Base-by-base conservation (phyloP, 1,284 basidiomycete genomes). In the Ustilago lituana region DNA sequence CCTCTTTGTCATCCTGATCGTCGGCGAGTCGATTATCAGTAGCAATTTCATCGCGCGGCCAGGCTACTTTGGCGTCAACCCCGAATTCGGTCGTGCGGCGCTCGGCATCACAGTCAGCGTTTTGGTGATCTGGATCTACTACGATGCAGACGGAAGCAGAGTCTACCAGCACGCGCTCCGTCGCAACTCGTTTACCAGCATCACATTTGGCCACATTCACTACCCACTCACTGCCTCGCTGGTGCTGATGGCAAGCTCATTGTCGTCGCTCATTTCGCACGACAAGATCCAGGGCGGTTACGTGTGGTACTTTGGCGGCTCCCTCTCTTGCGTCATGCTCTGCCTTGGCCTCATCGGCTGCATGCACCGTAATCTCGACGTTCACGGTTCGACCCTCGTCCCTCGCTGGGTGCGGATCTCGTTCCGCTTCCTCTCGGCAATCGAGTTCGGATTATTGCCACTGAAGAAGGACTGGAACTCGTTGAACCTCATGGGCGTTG, bases 111-210 rank as follows among this genome's bases (percentile, higher is more conserved):
- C 63, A 15, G 72, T 78, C 33, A 58, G 76, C 14, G 81, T 81
- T 45, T 32, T 73, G 8, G 46, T 82, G 10, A 79, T 74, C 35
- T 82, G 81, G 81, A 57, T 78, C 40, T 76, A 76, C 46, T 76
- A 74, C 59, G 73, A 76, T 44, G 44, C 63, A 0, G 81, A 82
- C 47, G 65, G 60, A 23, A 73, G 67, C 4, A 57, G 82, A 4
- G 74, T 73, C 5, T 83, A 75, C 57, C 70, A 80, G 20, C 82
- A 83, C 37, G 81, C 80, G 0, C 63, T 82, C 2, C 64, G 79
- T 1, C 56, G 81, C 5, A 73, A 82, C 63, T 72, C 73, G 45
- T 72, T 74, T 24, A 74, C 79, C 12, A 64, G 69, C 9, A 74
- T 80, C 41, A 59, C 64, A n/a, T 83, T 77, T 35, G 62, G 71